Conservation (phyloP, 2,329 filamentous ascomycete genomes). For the Camillea tinctor region DNA sequence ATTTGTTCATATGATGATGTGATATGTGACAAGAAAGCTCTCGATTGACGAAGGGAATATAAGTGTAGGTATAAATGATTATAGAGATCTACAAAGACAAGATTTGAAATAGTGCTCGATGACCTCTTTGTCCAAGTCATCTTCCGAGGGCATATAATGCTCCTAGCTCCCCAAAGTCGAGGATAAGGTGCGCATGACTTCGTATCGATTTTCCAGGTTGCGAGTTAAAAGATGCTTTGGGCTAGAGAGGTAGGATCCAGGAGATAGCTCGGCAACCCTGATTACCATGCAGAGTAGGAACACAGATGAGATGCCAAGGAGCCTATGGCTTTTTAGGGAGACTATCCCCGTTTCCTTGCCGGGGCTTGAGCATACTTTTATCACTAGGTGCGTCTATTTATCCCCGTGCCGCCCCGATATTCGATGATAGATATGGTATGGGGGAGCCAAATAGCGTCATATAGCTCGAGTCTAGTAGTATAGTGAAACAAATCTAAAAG, state of each 20-base stretch:
- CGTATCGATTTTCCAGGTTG: background rate
- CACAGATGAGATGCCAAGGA: background rate
- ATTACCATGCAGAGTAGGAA: background rate
- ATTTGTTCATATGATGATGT: background rate
- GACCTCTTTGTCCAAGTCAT: background rate
- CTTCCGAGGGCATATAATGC: background rate
- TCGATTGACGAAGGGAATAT: no score
- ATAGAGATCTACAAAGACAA: no score
- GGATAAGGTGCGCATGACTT: background rate
- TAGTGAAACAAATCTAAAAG: background rate
- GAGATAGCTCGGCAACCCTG: conserved; percentile 12
- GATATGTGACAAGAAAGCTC: no score
- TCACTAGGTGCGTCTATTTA: background rate
- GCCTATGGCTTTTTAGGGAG: background rate
- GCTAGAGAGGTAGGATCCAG: background rate
- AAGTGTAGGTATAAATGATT: no score
- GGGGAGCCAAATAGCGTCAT: background rate
- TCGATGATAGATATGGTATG: no score
- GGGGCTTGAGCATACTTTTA: background rate
- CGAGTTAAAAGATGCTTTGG: background rate
- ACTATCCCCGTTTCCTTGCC: background rate
- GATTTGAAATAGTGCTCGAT: no score
- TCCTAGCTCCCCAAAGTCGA: background rate
- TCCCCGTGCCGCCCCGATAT: background rate
- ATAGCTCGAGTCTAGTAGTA: background rate